Percentiles rank a stretch among this genome's conserved stretches.
phyloP scores from a whole-genome alignment of 73 alveolate genomes.

The Paramecium octaurelia region DNA sequence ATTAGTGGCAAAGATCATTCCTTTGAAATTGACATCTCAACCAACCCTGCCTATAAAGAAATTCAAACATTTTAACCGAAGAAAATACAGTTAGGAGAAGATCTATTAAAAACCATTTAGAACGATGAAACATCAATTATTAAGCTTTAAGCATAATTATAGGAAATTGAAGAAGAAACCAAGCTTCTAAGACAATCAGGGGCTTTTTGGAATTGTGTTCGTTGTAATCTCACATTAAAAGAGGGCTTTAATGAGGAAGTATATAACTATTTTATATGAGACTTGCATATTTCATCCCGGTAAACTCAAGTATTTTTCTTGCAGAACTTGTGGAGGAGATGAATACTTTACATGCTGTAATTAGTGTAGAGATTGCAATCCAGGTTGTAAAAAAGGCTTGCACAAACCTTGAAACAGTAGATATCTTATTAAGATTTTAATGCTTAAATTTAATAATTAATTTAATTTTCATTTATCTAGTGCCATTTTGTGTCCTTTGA shows the following conservation, averaged over 20 bases:
- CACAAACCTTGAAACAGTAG: constrained; percentile 48
- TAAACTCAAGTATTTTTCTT: constrained; percentile 69
- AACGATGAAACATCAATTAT: not conserved
- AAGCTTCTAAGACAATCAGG: not conserved
- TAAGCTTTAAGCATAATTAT: not conserved
- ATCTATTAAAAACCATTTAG: not conserved
- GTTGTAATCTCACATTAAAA: not conserved
- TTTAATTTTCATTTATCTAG: constrained; percentile 5
- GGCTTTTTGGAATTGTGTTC: constrained; percentile 38
- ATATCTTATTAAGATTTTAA: not conserved
- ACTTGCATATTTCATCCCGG: constrained; percentile 77
- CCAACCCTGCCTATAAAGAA: not conserved
- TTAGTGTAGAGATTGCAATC: constrained; percentile 64
- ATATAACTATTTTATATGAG: not conserved
- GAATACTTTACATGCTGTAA: constrained; percentile 74
- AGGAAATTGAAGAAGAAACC: not conserved
- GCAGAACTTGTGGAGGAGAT: constrained; percentile 77
- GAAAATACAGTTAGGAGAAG: not conserved
- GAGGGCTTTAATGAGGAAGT: constrained; percentile 36
- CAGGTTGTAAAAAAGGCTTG: constrained; percentile 65
- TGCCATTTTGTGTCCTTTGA: not conserved
- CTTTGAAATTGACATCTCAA: not conserved
- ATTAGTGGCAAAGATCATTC: constrained; percentile 33
- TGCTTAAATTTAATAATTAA: not conserved
- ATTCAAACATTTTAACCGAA: not conserved